A percentile compares a stretch with the other conserved stretches of the same genome.
phyloP scores from a whole-genome alignment of 352 stramenopile species.

The Phytopythium helicoides region DNA sequence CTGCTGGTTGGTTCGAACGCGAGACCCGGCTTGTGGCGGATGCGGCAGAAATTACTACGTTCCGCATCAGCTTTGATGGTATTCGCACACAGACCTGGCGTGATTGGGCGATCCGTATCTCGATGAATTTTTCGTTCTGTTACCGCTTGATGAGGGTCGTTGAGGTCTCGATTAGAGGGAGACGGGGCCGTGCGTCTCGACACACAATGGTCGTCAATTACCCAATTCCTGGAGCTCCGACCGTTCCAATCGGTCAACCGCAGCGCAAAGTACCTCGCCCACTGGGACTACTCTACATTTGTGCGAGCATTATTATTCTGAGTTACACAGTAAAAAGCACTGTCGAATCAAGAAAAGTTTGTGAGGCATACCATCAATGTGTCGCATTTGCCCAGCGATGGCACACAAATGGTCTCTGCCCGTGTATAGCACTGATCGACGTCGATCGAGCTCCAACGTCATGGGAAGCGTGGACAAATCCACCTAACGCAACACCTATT shows the following conservation, averaged over 20 bases:
- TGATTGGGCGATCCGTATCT: slow-evolving; percentile 21
- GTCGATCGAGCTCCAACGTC: slow-evolving; percentile 2
- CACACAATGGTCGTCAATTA: not conserved
- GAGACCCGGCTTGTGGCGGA: slow-evolving; percentile 16
- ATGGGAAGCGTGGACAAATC: slow-evolving; percentile 12
- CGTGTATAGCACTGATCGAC: slow-evolving; percentile 27
- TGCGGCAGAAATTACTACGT: slow-evolving; percentile 17
- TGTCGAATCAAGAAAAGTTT: slow-evolving; percentile 4
- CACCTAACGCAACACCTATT: not conserved
- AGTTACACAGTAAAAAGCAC: slow-evolving; percentile 15
- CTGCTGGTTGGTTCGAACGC: slow-evolving; percentile 28
- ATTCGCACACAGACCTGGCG: slow-evolving; percentile 20
- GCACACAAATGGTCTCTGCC: slow-evolving; percentile 7
- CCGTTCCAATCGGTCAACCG: not conserved
- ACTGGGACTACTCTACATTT: slow-evolving; percentile 8
- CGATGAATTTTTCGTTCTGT: slow-evolving; percentile 31
- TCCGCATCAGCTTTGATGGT: slow-evolving; percentile 26
- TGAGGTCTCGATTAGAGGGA: slow-evolving; percentile 10
- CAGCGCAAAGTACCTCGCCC: slow-evolving; percentile 11
- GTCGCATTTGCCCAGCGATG: slow-evolving; percentile 21
- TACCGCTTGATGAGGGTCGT: slow-evolving; percentile 29
- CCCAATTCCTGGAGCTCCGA: not conserved
- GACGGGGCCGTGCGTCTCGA: not conserved
- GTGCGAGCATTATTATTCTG: slow-evolving; percentile 11
- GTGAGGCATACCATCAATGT: slow-evolving; percentile 14